Evolutionary conservation across 495 filamentous ascomycete genomes (phyloP).

Genomic region (Aspergillus heteromorphus): DNA sequence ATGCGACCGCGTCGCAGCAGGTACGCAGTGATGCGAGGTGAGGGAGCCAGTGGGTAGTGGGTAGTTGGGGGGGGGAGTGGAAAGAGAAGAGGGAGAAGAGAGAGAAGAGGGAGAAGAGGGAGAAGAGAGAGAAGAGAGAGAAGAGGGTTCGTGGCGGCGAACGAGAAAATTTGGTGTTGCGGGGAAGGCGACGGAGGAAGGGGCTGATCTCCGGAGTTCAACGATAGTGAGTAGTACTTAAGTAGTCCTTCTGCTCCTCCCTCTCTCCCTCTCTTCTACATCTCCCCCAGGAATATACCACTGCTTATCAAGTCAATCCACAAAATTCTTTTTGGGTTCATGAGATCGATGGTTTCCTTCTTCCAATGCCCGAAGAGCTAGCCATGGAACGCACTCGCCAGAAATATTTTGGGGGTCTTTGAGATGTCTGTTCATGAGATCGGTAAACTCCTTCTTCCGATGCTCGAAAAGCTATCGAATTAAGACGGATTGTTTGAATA

Average conservation of each 20-base stretch:
- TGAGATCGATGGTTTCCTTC: slow-evolving; percentile 46
- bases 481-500: too few species aligned
- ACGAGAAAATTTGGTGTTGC: slow-evolving; percentile 2
- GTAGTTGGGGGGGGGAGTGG: not conserved
- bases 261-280: too few species aligned
- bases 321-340: slow-evolving; percentile 41
- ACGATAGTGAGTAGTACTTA: too few species aligned
- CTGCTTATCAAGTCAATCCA: slow-evolving; percentile 46
- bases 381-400: slow-evolving; percentile 43
- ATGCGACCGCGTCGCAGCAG: slow-evolving; percentile 51
- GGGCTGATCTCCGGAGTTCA: too few species aligned
- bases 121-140: not conserved
- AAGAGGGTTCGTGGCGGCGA: not conserved
- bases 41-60: slow-evolving; percentile 52
- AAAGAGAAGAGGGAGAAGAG: not conserved
- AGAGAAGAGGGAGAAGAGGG: not conserved
- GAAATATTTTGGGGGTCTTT: slow-evolving; percentile 35
- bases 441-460: too few species aligned
- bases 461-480: too few species aligned
- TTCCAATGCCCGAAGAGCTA: slow-evolving; percentile 39
- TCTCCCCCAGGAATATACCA: slow-evolving; percentile 51
- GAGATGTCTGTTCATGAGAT: too few species aligned
- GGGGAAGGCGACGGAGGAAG: too few species aligned
- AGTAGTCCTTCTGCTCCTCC: too few species aligned
- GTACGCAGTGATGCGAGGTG: slow-evolving; percentile 52